Conservation (phyloP, 1,139 yeast species). For the Lodderomyces pseudojiufengensis region DNA sequence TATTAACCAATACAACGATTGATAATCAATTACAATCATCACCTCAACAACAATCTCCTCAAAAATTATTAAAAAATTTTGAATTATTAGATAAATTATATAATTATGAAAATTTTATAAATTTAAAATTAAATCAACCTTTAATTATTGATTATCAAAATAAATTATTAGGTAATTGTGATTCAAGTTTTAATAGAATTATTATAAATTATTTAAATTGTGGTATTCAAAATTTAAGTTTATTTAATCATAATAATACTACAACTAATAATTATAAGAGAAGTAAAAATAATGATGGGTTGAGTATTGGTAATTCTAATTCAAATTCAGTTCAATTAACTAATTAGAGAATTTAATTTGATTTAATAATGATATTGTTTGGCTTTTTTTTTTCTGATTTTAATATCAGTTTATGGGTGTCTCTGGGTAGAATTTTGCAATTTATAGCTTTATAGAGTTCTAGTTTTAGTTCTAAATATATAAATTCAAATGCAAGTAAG, state of each 20-base stretch:
- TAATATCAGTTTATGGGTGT: too few relatives aligned
- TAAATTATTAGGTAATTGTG: conserved; percentile 49
- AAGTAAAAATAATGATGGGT: not conserved
- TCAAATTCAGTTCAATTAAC: too few relatives aligned
- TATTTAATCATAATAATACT: conserved; percentile 7
- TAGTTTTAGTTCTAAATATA: too few relatives aligned
- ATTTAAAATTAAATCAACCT: conserved; percentile 16
- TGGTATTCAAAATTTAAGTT: conserved; percentile 29
- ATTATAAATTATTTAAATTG: conserved; percentile 41
- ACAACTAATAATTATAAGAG: not conserved
- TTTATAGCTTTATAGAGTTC: too few relatives aligned
- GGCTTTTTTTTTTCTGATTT: too few relatives aligned
- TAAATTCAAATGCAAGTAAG: too few relatives aligned
- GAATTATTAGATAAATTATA: conserved; percentile 11
- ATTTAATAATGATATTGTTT: too few relatives aligned
- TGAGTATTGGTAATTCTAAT: too few relatives aligned
- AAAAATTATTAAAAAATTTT: conserved; percentile 14
- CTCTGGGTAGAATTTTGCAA: too few relatives aligned
- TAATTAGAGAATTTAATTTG: too few relatives aligned
- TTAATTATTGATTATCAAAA: conserved; percentile 58
- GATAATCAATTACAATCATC: conserved; percentile 3
- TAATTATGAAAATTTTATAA: conserved; percentile 10
- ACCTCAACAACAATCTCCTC: conserved; percentile 3
- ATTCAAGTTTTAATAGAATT: conserved; percentile 38
- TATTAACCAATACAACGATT: conserved; percentile 14